phyloP scores from a whole-genome alignment of 2,329 filamentous ascomycete species.

The Aphanocladium album region DNA sequence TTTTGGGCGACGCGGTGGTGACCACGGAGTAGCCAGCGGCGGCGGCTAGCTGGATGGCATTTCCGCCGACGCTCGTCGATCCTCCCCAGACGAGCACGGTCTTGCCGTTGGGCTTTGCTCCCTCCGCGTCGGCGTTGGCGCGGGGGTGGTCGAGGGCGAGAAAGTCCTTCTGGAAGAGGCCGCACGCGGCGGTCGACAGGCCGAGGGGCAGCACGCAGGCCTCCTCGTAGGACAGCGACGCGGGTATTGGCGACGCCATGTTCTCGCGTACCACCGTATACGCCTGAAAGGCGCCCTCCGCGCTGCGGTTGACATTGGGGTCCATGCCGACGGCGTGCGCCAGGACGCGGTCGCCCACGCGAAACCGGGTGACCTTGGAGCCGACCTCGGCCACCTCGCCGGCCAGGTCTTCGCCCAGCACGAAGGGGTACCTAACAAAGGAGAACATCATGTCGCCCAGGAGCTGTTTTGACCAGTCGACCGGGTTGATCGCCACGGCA shows the following conservation, averaged over 20 bases:
- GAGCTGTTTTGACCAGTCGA: slow-evolving; percentile 23
- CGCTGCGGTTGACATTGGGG: slow-evolving; percentile 26
- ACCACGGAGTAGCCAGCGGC: slow-evolving; percentile 38
- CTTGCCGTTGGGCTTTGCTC: not conserved
- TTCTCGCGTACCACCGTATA: slow-evolving; percentile 17
- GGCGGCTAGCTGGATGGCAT: slow-evolving; percentile 38
- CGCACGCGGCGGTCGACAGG: slow-evolving; percentile 22
- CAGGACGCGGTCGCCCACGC: slow-evolving; percentile 19
- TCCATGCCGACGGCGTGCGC: slow-evolving; percentile 26
- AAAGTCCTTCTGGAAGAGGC: slow-evolving; percentile 20
- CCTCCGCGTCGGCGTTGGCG: not conserved
- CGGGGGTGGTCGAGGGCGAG: not conserved
- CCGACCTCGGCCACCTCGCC: slow-evolving; percentile 25
- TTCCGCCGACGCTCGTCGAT: slow-evolving; percentile 38
- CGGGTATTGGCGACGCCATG: slow-evolving; percentile 18
- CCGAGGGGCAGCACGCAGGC: slow-evolving; percentile 20
- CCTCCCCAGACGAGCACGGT: slow-evolving; percentile 38
- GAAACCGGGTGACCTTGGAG: slow-evolving; percentile 18
- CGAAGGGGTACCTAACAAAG: slow-evolving; percentile 20
- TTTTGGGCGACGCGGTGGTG: slow-evolving; percentile 33
- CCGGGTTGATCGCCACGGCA: slow-evolving; percentile 29
- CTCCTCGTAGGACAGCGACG: slow-evolving; percentile 17
- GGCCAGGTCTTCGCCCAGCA: too few relatives aligned
- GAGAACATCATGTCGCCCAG: slow-evolving; percentile 17
- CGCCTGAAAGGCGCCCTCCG: slow-evolving; percentile 23